Conservation (phyloP, 495 filamentous ascomycete genomes). For the Cladorrhinum samala region DNA sequence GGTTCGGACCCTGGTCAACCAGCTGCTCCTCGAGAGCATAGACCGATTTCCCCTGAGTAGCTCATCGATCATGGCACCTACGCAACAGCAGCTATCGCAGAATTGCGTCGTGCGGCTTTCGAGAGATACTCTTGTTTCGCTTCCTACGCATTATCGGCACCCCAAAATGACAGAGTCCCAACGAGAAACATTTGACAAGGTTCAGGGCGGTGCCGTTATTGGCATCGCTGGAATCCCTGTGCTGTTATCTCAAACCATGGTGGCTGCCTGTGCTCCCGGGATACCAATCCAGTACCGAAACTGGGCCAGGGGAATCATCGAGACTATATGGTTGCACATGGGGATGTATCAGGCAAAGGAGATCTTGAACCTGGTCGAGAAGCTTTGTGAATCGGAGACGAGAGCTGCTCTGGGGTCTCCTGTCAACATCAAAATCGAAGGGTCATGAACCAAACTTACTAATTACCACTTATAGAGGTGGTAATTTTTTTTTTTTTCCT, state of each 20-base stretch:
- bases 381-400: not conserved
- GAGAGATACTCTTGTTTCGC: constrained; percentile 37
- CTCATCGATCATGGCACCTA: constrained; percentile 28
- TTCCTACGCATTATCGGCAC: constrained; percentile 42
- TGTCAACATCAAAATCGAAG: not conserved
- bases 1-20: constrained; percentile 51
- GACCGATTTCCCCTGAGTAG: constrained; percentile 30
- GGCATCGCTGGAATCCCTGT: constrained; percentile 39
- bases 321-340: constrained; percentile 37
- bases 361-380: constrained; percentile 30
- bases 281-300: constrained; percentile 30
- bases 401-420: not conserved
- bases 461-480: too few species aligned
- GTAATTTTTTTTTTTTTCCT: too few species aligned
- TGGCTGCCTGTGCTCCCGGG: constrained; percentile 37
- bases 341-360: constrained; percentile 41
- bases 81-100: constrained; percentile 29
- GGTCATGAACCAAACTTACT: too few species aligned
- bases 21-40: constrained; percentile 40
- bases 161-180: constrained; percentile 25
- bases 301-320: constrained; percentile 34
- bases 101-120: constrained; percentile 27
- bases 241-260: constrained; percentile 36
- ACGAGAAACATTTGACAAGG: constrained; percentile 27
- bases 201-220: constrained; percentile 33